Evolutionary conservation across 192 early-diverging fungal genomes (phyloP).

Genomic region (Coemansia sp.): DNA sequence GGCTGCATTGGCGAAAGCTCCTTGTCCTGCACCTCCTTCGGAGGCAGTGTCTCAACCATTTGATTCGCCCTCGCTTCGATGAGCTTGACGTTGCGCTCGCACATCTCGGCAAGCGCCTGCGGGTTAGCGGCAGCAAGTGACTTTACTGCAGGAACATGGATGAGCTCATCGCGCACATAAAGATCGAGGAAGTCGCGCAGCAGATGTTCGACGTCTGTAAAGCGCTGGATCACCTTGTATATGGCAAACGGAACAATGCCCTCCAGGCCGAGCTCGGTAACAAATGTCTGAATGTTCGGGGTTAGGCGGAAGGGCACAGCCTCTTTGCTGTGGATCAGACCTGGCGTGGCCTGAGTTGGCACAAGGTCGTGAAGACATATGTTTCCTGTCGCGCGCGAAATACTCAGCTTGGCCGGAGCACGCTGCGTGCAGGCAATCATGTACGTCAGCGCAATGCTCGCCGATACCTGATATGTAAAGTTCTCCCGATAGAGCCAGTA

Average conservation of each 20-base stretch:
- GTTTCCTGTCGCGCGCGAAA: constrained; percentile 82
- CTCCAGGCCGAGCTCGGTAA: constrained; percentile 90
- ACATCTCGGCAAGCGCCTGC: constrained; percentile 46
- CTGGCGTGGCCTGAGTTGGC: constrained; percentile 56
- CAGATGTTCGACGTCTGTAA: constrained; percentile 83
- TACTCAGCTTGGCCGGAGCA: constrained; percentile 81
- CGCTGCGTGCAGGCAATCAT: constrained; percentile 85
- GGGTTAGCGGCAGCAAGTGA: constrained; percentile 49
- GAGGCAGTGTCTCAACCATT: constrained; percentile 38
- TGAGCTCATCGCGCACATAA: constrained; percentile 92
- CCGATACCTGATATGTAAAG: constrained; percentile 87
- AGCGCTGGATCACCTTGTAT: constrained; percentile 77
- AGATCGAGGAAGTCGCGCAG: constrained; percentile 92
- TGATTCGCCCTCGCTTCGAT: constrained; percentile 31
- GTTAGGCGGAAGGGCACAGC: constrained; percentile 97
- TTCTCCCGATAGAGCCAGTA: constrained; percentile 94
- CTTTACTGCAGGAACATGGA: constrained; percentile 66
- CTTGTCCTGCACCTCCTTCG: constrained; percentile 40
- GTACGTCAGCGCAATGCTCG: constrained; percentile 88
- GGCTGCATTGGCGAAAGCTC: constrained; percentile 65
- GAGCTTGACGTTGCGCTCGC: constrained; percentile 50
- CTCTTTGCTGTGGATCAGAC: constrained; percentile 71
- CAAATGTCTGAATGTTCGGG: constrained; percentile 94
- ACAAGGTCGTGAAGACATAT: constrained; percentile 85
- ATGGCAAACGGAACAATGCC: constrained; percentile 83